These are phyloP conservation scores for Furcasterigmium sp. DNA, from an alignment of 2,329 filamentous ascomycete genomes.

Conservation along the genomic window DNA sequence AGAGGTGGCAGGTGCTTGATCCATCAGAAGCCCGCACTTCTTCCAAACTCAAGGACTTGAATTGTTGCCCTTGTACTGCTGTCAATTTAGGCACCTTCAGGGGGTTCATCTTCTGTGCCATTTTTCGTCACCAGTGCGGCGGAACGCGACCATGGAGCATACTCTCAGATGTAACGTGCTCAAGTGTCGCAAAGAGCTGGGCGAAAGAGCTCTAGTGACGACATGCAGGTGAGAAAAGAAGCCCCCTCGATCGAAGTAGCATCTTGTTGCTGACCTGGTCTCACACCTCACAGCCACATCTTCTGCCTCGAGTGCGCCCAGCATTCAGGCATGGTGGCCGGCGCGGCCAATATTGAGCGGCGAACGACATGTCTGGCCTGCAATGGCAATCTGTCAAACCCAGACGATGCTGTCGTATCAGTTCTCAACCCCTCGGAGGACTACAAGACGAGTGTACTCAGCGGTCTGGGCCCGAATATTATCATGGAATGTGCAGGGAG, in stretches of 20 bases:
- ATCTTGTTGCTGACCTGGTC: background rate
- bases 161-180: constrained; percentile 73
- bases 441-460: constrained; percentile 82
- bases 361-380: constrained; percentile 70
- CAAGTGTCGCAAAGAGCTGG: constrained; percentile 66
- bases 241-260: constrained; percentile 1
- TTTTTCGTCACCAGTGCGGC: too few relatives aligned
- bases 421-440: constrained; percentile 77
- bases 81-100: too few relatives aligned
- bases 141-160: constrained; percentile 59
- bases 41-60: too few relatives aligned
- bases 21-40: too few relatives aligned
- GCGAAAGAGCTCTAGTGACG: constrained; percentile 72
- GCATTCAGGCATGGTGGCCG: constrained; percentile 53
- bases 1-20: too few relatives aligned
- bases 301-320: constrained; percentile 76
- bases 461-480: constrained; percentile 71
- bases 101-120: too few relatives aligned
- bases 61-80: too few relatives aligned
- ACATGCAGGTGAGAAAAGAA: constrained; percentile 72
- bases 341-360: constrained; percentile 36
- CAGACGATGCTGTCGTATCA: constrained; percentile 69
- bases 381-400: constrained; percentile 57
- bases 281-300: constrained; percentile 57
- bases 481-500: constrained; percentile 85